Evolutionary conservation across 192 early-diverging fungal species (phyloP).

Genomic region (Anaeromyces robustus): DNA sequence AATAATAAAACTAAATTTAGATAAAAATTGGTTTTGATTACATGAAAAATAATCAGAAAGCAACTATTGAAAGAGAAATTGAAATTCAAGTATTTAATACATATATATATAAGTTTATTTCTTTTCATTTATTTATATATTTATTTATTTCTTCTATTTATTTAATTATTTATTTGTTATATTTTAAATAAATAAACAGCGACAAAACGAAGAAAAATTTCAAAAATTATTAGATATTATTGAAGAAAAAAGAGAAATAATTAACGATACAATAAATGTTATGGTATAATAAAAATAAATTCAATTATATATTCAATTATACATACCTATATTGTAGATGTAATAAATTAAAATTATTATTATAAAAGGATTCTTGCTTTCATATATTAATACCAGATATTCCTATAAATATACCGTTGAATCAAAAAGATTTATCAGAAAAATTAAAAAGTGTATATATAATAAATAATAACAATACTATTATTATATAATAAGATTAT

Average conservation of each 20-base stretch:
- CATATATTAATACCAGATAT: not conserved
- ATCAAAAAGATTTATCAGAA: not conserved
- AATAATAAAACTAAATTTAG: not conserved
- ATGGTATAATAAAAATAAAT: not conserved
- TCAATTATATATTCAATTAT: no score
- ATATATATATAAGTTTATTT: no score
- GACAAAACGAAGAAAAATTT: not conserved
- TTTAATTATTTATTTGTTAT: no score
- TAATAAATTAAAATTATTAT: no score
- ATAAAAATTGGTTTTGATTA: not conserved
- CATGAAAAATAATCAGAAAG: not conserved
- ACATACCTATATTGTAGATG: no score
- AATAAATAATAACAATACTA: no score
- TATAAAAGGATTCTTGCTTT: not conserved
- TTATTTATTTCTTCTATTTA: no score
- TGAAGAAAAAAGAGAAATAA: not conserved
- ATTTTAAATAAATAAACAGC: not conserved
- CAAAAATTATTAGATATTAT: not conserved
- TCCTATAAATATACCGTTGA: not conserved
- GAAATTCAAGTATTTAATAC: not conserved
- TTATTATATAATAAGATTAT: no score
- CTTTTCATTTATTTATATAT: no score
- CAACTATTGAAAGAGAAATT: not conserved
- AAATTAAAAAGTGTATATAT: not conserved
- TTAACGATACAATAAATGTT: not conserved